Conservation (phyloP, 345 rosid species). For the Pistacia atlantica region DNA sequence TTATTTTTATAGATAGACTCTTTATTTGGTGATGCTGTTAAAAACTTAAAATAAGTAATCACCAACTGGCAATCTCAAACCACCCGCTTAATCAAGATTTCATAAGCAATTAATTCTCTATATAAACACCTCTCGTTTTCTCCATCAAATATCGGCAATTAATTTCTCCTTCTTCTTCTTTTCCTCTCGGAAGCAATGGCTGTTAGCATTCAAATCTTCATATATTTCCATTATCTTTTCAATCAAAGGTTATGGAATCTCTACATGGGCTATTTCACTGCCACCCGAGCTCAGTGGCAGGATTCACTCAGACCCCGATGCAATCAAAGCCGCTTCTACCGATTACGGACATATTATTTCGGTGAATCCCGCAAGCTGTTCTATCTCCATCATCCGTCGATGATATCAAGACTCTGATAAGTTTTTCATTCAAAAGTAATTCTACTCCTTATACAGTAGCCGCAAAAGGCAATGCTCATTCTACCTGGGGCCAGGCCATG, state of each 20-base stretch:
- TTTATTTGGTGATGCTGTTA: too few species aligned
- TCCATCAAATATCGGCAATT: background rate
- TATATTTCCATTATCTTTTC: background rate
- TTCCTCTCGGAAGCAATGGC: conserved; percentile 1
- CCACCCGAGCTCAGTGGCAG: conserved; percentile 1
- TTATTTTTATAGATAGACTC: too few species aligned
- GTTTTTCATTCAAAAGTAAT: conserved; percentile 22
- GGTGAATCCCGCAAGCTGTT: conserved; percentile 35
- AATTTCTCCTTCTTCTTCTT: background rate
- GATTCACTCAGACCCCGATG: conserved; percentile 28
- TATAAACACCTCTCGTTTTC: background rate
- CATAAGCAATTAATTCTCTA: background rate
- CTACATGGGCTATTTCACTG: background rate
- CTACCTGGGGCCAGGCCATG: conserved; percentile 48
- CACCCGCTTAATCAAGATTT: too few species aligned
- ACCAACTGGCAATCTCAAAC: too few species aligned
- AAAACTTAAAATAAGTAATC: too few species aligned
- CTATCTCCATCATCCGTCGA: conserved; percentile 34
- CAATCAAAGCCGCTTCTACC: conserved; percentile 33
- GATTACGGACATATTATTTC: conserved; percentile 45
- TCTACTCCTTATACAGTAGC: conserved; percentile 34
- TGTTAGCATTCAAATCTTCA: background rate
- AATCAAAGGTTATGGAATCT: background rate
- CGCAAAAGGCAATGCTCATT: conserved; percentile 51
- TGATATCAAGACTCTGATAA: conserved; percentile 37